Evolutionary conservation across 73 alveolate genomes (phyloP).

Genomic region (Breviolum minutum): DNA sequence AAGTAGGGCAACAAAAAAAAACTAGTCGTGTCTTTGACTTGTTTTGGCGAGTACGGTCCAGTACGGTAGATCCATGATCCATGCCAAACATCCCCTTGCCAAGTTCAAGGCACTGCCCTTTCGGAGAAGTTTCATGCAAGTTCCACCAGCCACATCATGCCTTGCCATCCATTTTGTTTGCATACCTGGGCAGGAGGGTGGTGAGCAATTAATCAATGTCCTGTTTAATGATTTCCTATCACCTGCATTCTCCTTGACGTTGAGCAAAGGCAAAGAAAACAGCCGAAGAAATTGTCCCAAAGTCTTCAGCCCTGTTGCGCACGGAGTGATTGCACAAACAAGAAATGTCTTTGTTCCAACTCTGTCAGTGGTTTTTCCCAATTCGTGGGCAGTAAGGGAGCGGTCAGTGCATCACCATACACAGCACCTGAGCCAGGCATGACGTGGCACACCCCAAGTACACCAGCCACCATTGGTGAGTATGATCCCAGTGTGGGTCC

Average conservation of each 20-base stretch:
- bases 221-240: background rate
- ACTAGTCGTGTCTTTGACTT: background rate
- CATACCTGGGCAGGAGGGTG: background rate
- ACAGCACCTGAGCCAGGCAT: conserved; percentile 37
- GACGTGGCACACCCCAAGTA: background rate
- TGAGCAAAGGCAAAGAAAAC: too few relatives aligned
- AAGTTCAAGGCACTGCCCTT: background rate
- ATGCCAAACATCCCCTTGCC: background rate
- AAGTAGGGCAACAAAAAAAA: too few relatives aligned
- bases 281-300: background rate
- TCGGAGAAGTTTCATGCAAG: background rate
- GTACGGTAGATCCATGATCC: background rate
- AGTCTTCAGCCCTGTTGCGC: background rate
- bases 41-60: too few relatives aligned
- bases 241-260: too few relatives aligned
- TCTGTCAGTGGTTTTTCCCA: background rate
- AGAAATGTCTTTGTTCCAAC: background rate
- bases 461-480: background rate
- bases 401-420: conserved; percentile 56
- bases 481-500: too few relatives aligned
- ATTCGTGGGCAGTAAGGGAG: conserved; percentile 45
- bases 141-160: background rate
- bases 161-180: background rate
- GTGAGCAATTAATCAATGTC: background rate
- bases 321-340: background rate